Evolutionary conservation across 78 protist genomes (phyloP).

Genomic region (Dictyostelium capitatum): DNA sequence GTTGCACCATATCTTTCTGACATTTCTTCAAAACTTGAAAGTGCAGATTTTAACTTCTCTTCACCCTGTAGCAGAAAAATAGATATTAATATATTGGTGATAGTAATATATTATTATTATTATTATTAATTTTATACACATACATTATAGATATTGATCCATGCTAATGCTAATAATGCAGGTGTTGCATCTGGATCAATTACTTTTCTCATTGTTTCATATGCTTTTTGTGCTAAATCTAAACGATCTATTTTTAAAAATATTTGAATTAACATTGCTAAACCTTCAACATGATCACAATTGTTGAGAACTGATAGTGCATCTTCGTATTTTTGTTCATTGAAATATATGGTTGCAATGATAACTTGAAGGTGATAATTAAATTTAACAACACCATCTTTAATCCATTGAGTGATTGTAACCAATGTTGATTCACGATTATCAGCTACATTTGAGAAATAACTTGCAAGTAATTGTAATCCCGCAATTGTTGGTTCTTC

Average conservation of each 20-base stretch:
- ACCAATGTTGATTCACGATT: slow-evolving; percentile 24
- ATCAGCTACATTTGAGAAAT: background rate
- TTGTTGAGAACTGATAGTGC: slow-evolving; percentile 50
- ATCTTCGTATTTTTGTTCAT: slow-evolving; percentile 62
- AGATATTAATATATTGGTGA: background rate
- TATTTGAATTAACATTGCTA: slow-evolving; percentile 68
- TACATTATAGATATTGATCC: slow-evolving; percentile 59
- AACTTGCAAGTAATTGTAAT: slow-evolving; percentile 14
- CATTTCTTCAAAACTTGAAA: slow-evolving; percentile 45
- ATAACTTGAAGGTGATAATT: slow-evolving; percentile 60
- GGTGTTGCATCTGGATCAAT: slow-evolving; percentile 77
- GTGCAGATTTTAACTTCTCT: slow-evolving; percentile 45
- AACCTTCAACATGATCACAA: slow-evolving; percentile 73
- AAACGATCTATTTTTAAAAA: slow-evolving; percentile 80
- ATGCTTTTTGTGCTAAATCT: slow-evolving; percentile 73
- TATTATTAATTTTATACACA: background rate
- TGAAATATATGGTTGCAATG: slow-evolving; percentile 37
- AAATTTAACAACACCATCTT: slow-evolving; percentile 34
- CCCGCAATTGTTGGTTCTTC: background rate
- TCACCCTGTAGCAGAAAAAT: slow-evolving; percentile 40
- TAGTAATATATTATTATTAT: background rate
- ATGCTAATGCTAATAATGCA: slow-evolving; percentile 52
- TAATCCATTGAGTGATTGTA: slow-evolving; percentile 47
- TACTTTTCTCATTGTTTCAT: slow-evolving; percentile 48
- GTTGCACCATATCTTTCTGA: slow-evolving; percentile 78